Percentiles rank a stretch among this genome's conserved stretches.
These are phyloP conservation scores for Trichoderma citrinoviride DNA, from an alignment of 2,329 filamentous ascomycete genomes.

Conservation along the genomic window DNA sequence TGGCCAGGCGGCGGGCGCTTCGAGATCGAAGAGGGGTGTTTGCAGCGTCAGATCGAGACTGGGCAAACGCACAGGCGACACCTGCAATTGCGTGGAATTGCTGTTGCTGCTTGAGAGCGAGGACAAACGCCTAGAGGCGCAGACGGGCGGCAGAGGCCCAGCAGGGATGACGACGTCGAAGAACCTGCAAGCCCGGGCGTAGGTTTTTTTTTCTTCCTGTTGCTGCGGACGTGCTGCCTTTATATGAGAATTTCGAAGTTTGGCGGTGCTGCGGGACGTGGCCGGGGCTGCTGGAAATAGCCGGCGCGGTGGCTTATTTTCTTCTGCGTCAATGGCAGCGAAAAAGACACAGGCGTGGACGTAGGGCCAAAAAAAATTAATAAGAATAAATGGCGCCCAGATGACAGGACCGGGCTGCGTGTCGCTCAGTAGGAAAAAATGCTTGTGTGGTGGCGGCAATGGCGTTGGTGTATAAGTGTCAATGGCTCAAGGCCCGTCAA, in stretches of 20 bases:
- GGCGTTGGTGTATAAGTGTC: conserved; percentile 6
- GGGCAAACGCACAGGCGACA: conserved; percentile 12
- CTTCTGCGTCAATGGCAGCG: neutral
- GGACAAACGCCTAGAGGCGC: conserved; percentile 17
- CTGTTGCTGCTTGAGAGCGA: neutral
- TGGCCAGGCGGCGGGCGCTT: neutral
- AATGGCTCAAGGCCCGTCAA: neutral
- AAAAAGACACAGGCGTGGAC: neutral
- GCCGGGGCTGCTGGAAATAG: neutral
- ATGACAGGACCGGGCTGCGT: neutral
- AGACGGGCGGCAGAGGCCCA: conserved; percentile 21
- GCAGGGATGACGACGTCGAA: conserved; percentile 19
- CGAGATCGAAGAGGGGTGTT: conserved; percentile 18
- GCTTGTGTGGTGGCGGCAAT: conserved; percentile 9
- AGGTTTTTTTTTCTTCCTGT: too few species aligned
- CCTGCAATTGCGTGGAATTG: conserved; percentile 7
- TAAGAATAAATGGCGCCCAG: neutral
- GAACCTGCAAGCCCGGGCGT: conserved; percentile 33
- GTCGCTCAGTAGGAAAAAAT: neutral
- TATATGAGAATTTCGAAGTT: neutral
- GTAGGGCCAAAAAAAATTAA: neutral
- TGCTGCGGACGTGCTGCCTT: neutral
- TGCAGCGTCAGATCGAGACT: conserved; percentile 17
- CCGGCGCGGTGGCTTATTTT: too few species aligned
- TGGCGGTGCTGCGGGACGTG: neutral